Evolutionary conservation across 1,284 basidiomycete genomes (phyloP).

Genomic region (Gastroboletus turbinatus): DNA sequence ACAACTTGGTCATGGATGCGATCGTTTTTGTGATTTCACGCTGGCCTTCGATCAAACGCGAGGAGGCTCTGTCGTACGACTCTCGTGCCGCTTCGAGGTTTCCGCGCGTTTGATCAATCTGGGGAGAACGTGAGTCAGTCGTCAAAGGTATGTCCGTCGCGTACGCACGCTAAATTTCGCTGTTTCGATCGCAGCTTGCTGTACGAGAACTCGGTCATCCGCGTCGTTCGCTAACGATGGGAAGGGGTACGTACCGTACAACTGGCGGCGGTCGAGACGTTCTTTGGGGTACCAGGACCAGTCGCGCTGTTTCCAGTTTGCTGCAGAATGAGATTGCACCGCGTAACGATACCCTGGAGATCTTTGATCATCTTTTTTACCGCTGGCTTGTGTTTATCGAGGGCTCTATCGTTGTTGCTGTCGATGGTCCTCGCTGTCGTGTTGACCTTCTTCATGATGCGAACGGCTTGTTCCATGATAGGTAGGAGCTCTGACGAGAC

Average conservation of each 20-base stretch:
- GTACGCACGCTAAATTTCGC: constrained; percentile 12
- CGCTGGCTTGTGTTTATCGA: constrained; percentile 5
- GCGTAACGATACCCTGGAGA: constrained; percentile 16
- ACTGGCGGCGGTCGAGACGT: constrained; percentile 1
- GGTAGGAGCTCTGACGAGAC: constrained; percentile 13
- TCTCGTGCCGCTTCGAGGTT: constrained; percentile 19
- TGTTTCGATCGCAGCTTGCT: constrained; percentile 14
- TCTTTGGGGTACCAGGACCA: constrained; percentile 20
- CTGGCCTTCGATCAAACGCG: constrained; percentile 19
- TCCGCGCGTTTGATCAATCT: constrained; percentile 23
- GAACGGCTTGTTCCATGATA: constrained; percentile 7
- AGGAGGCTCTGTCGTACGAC: constrained; percentile 16
- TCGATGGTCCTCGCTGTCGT: constrained; percentile 4
- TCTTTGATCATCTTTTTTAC: constrained; percentile 15
- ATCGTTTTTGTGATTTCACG: constrained; percentile 23
- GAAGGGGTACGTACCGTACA: not conserved
- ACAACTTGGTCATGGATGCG: constrained; percentile 17
- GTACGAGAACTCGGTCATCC: not conserved
- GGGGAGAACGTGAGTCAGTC: not conserved
- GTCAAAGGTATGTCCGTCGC: not conserved
- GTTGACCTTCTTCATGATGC: constrained; percentile 5
- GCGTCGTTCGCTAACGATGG: not conserved
- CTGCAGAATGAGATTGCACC: constrained; percentile 22
- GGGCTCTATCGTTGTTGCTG: constrained; percentile 1
- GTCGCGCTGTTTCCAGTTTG: constrained; percentile 17